A percentile compares a stretch with the other conserved stretches of the same genome.
Conservation (phyloP, 805 yeast genomes). For the Candida patagonica region DNA sequence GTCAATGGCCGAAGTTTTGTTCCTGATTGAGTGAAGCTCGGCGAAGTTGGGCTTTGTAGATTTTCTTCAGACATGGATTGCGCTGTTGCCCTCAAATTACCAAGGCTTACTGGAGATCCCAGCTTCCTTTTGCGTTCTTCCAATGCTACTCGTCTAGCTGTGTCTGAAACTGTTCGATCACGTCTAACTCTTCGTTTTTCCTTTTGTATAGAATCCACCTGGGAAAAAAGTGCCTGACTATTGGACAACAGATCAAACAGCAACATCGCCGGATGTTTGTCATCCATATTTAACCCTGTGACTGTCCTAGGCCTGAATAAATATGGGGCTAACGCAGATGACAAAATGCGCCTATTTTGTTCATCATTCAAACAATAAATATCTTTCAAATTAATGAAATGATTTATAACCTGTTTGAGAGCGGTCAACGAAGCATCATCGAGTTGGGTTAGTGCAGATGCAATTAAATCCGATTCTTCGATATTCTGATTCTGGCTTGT, state of each 20-base stretch:
- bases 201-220: constrained; percentile 7
- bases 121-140: constrained; percentile 19
- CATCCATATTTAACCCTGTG: constrained; percentile 21
- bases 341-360: constrained; percentile 11
- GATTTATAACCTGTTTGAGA: not conserved
- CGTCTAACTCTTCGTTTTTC: constrained; percentile 10
- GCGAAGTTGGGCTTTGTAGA: too few species aligned
- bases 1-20: too few species aligned
- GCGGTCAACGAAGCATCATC: not conserved
- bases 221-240: constrained; percentile 17
- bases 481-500: constrained; percentile 13
- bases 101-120: too few species aligned
- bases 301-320: constrained; percentile 26
- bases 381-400: constrained; percentile 3
- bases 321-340: constrained; percentile 18
- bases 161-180: constrained; percentile 17
- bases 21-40: too few species aligned
- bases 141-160: constrained; percentile 15
- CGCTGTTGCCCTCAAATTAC: too few species aligned
- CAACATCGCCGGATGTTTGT: constrained; percentile 23
- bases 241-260: constrained; percentile 19
- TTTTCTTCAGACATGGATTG: too few species aligned
- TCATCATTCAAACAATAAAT: constrained; percentile 2
- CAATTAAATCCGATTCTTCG: constrained; percentile 5
- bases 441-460: not conserved